Evolutionary conservation across 202 grass and related monocot species (phyloP).

Genomic region (Setaria viridis): DNA sequence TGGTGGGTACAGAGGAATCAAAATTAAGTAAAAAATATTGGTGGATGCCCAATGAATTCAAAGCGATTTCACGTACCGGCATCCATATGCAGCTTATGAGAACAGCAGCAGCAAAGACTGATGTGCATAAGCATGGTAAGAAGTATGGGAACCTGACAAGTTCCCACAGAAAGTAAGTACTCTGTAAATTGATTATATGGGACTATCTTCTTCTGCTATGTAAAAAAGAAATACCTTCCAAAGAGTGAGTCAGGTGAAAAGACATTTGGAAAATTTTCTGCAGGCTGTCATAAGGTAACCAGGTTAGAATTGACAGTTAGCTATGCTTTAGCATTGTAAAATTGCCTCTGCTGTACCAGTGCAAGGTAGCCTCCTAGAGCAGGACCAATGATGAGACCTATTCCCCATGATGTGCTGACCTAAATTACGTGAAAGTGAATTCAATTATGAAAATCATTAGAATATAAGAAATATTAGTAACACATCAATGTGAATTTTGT

Average conservation of each 20-base stretch:
- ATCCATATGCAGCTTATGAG: slow-evolving; percentile 84
- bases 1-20: neutral
- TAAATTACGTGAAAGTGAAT: slow-evolving; percentile 38
- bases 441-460: neutral
- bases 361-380: slow-evolving; percentile 81
- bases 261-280: slow-evolving; percentile 77
- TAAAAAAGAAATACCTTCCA: slow-evolving; percentile 56
- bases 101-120: slow-evolving; percentile 58
- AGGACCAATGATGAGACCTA: slow-evolving; percentile 87
- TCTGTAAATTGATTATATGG: neutral
- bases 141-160: slow-evolving; percentile 74
- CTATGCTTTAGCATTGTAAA: neutral
- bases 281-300: slow-evolving; percentile 57
- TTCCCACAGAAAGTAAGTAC: slow-evolving; percentile 29
- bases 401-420: slow-evolving; percentile 71
- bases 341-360: slow-evolving; percentile 42
- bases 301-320: slow-evolving; percentile 26
- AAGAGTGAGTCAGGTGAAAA: slow-evolving; percentile 76
- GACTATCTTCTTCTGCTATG: neutral
- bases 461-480: neutral
- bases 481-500: neutral
- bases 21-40: neutral
- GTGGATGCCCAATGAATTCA: slow-evolving; percentile 21
- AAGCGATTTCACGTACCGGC: slow-evolving; percentile 56
- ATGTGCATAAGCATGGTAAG: slow-evolving; percentile 73